Evolutionary conservation across 2,329 filamentous ascomycete species (phyloP).

Genomic region (Clonostachys rosea): DNA sequence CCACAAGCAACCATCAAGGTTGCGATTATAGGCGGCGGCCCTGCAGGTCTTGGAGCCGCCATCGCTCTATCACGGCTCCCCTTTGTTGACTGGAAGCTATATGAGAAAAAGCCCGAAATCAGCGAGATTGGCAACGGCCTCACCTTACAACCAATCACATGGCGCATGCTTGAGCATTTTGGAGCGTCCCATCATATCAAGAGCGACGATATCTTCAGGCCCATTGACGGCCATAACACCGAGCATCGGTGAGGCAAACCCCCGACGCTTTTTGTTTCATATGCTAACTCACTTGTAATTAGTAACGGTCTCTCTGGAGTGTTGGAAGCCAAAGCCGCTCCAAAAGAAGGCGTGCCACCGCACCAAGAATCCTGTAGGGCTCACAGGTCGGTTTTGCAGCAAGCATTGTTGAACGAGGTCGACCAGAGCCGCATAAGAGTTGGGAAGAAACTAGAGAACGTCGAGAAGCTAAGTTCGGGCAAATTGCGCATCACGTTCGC

Average conservation of each 20-base stretch:
- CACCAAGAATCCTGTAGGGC: constrained; percentile 18
- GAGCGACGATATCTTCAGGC: constrained; percentile 19
- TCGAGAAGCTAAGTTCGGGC: constrained; percentile 26
- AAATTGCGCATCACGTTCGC: constrained; percentile 37
- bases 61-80: constrained; percentile 19
- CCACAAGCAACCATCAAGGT: constrained; percentile 7
- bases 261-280: too few relatives aligned
- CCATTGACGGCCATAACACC: constrained; percentile 15
- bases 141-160: constrained; percentile 24
- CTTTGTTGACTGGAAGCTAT: constrained; percentile 22
- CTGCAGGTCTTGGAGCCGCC: constrained; percentile 19
- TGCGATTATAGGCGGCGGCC: constrained; percentile 18
- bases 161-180: constrained; percentile 23
- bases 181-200: constrained; percentile 22
- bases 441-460: constrained; percentile 31
- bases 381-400: constrained; percentile 34
- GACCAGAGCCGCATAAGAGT: constrained; percentile 34
- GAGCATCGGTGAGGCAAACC: constrained; percentile 9
- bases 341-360: constrained; percentile 10
- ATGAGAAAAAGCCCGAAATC: constrained; percentile 26
- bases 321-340: constrained; percentile 13
- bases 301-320: constrained; percentile 24
- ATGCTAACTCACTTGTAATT: background rate
- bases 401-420: constrained; percentile 39
- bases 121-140: constrained; percentile 30